Percentiles rank a stretch among this genome's conserved stretches.
phyloP scores from a whole-genome alignment of 1,284 basidiomycete genomes.

The Papiliotrema fonsecae region DNA sequence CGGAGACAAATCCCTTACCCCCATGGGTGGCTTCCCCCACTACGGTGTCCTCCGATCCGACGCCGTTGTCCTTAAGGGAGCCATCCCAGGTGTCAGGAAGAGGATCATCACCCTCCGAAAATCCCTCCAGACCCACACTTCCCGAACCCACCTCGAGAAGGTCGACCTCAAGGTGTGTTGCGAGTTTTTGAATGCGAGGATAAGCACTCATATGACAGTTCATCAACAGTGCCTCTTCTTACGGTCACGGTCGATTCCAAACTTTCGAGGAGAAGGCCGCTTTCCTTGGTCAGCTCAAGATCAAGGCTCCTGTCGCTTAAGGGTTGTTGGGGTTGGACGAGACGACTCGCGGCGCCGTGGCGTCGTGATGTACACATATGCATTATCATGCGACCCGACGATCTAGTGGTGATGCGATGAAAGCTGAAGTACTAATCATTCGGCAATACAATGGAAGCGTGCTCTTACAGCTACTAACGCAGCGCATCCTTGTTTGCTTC shows the following conservation, averaged over 20 bases:
- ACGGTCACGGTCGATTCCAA: conserved; percentile 61
- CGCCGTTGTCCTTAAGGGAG: conserved; percentile 93
- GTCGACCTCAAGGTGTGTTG: conserved; percentile 87
- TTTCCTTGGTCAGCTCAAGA: conserved; percentile 70
- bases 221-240: conserved; percentile 94
- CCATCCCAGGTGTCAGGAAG: conserved; percentile 93
- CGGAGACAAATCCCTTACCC: conserved; percentile 91
- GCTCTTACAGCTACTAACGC: too few species aligned
- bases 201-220: conserved; percentile 40
- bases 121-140: conserved; percentile 38
- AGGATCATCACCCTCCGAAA: conserved; percentile 59
- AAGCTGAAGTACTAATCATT: too few species aligned
- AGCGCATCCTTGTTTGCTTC: conserved; percentile 10
- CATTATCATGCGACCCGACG: neutral
- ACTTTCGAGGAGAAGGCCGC: conserved; percentile 90
- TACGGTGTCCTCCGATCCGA: conserved; percentile 98
- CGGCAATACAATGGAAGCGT: too few species aligned
- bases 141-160: conserved; percentile 66
- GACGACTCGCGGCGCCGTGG: neutral
- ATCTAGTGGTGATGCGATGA: too few species aligned
- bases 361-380: neutral
- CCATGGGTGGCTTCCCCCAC: conserved; percentile 98
- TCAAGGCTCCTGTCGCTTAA: conserved; percentile 35
- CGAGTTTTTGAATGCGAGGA: neutral
- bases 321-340: neutral